phyloP scores from a whole-genome alignment of 2,329 filamentous ascomycete genomes.

The Penicillium sp. region DNA sequence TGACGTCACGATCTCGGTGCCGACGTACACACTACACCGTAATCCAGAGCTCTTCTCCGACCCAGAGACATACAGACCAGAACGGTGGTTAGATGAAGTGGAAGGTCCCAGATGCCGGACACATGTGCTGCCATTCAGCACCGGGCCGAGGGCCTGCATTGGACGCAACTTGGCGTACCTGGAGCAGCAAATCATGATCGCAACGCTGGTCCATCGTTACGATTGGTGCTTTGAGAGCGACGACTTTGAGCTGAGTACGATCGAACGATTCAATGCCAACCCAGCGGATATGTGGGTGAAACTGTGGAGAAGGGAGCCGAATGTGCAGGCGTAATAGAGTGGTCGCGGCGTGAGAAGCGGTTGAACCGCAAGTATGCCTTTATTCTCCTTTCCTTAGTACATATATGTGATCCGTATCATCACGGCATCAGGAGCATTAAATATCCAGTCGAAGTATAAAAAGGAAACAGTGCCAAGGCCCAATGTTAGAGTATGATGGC shows the following conservation, averaged over 20 bases:
- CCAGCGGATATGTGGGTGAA: not conserved
- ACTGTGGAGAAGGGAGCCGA: not conserved
- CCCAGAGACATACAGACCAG: conserved; percentile 2
- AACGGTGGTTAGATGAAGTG: conserved; percentile 3
- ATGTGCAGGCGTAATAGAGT: no score
- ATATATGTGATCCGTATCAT: not conserved
- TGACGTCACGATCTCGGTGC: conserved; percentile 1
- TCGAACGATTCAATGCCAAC: not conserved
- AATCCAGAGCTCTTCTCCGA: conserved; percentile 1
- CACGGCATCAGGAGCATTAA: no score
- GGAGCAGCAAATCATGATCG: conserved; percentile 18
- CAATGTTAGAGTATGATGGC: no score
- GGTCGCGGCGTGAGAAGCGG: no score
- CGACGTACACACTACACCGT: conserved; percentile 3
- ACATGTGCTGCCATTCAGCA: conserved; percentile 16
- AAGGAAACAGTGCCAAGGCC: no score
- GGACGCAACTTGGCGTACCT: conserved; percentile 23
- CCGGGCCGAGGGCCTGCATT: conserved; percentile 18
- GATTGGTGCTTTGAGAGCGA: not conserved
- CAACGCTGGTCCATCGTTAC: conserved; percentile 12
- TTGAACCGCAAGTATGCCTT: no score
- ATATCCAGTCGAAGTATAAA: no score
- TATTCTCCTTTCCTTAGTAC: no score
- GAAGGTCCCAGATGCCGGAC: not conserved
- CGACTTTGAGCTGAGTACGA: not conserved